Percentiles rank a stretch among this genome's conserved stretches.
These are phyloP conservation scores for Globisporangium takayamanum DNA, from an alignment of 352 stramenopile genomes.

Conservation along the genomic window DNA sequence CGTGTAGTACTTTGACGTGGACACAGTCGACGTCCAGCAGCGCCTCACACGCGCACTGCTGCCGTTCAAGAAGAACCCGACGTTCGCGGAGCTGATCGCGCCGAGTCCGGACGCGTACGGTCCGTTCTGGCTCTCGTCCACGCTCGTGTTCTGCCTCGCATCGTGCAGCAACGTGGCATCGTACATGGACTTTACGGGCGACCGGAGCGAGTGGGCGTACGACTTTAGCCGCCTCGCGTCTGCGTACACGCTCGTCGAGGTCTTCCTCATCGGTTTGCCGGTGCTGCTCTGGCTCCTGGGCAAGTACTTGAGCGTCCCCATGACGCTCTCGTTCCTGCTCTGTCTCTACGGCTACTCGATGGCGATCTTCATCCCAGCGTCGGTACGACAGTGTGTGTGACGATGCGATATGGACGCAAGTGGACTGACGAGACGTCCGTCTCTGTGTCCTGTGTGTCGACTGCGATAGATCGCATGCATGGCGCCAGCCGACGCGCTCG, in stretches of 20 bases:
- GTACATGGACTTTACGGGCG: constrained; percentile 65
- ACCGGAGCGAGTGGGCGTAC: constrained; percentile 65
- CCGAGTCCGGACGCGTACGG: constrained; percentile 70
- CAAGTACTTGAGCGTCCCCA: constrained; percentile 71
- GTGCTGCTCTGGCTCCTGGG: constrained; percentile 71
- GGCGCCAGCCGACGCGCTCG: constrained; percentile 56
- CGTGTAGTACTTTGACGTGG: constrained; percentile 79
- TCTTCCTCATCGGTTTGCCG: constrained; percentile 67
- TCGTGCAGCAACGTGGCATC: constrained; percentile 82
- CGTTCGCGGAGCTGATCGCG: constrained; percentile 66
- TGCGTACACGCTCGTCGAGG: constrained; percentile 71
- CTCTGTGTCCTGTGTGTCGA: background rate
- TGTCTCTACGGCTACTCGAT: constrained; percentile 85
- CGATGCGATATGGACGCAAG: background rate
- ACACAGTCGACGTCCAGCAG: constrained; percentile 75
- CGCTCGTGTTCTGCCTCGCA: constrained; percentile 81
- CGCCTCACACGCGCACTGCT: constrained; percentile 64
- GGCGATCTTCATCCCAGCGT: constrained; percentile 74
- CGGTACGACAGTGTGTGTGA: constrained; percentile 28
- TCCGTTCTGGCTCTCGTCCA: constrained; percentile 79
- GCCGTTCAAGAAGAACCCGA: constrained; percentile 81
- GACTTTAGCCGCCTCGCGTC: constrained; percentile 78
- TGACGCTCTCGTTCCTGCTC: constrained; percentile 75
- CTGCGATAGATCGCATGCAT: constrained; percentile 64
- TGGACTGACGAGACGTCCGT: background rate